These are phyloP conservation scores for Leccinum boreale DNA, from an alignment of 768 basidiomycete genomes.

Conservation along the genomic window DNA sequence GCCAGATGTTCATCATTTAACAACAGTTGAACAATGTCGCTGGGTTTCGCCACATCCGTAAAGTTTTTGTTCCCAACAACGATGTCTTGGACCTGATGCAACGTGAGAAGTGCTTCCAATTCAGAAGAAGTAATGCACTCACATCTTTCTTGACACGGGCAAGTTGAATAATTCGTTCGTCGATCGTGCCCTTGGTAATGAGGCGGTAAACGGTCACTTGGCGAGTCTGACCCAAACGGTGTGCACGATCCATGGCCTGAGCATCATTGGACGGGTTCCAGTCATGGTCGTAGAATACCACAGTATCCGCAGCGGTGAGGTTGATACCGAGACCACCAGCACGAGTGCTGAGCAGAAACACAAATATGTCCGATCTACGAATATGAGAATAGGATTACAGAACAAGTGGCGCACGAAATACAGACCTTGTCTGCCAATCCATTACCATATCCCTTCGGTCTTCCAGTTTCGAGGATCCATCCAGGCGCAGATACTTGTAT, in stretches of 20 bases:
- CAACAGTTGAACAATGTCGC: conserved; percentile 93
- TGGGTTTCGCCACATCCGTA: conserved; percentile 89
- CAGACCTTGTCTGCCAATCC: conserved; percentile 95
- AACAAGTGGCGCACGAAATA: neutral
- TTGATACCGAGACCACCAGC: conserved; percentile 98
- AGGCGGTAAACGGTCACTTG: conserved; percentile 96
- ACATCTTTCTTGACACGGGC: conserved; percentile 98
- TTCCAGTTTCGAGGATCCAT: conserved; percentile 92
- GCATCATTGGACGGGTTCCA: conserved; percentile 93
- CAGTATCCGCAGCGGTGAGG: conserved; percentile 63
- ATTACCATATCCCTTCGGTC: conserved; percentile 99
- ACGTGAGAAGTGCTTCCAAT: neutral
- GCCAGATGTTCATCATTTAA: conserved; percentile 94
- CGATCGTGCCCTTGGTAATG: conserved; percentile 91
- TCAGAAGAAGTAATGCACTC: conserved; percentile 19
- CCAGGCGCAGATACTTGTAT: conserved; percentile 90
- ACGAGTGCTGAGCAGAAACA: conserved; percentile 90
- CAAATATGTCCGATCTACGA: conserved; percentile 76
- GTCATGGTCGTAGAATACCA: conserved; percentile 24
- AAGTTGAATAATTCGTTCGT: conserved; percentile 95
- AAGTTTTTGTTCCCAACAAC: conserved; percentile 97
- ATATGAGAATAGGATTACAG: neutral
- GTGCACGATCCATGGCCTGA: conserved; percentile 97
- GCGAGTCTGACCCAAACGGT: conserved; percentile 93
- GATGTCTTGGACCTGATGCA: conserved; percentile 88